Conservation (phyloP, 495 filamentous ascomycete genomes). For the Oleoguttula mirabilis region DNA sequence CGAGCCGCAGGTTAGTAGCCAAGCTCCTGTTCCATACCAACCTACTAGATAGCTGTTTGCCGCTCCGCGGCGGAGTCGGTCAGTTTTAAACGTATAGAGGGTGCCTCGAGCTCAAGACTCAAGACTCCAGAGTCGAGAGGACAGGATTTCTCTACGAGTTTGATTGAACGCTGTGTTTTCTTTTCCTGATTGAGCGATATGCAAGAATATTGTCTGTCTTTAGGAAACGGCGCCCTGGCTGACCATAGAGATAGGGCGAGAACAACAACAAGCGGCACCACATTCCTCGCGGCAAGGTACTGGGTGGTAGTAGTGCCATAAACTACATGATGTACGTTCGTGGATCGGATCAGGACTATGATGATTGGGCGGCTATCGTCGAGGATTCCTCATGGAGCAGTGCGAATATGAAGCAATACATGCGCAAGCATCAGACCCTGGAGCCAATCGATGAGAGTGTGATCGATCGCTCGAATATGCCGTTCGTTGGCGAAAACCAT, state of each 20-base stretch:
- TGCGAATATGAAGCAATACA: conserved; percentile 34
- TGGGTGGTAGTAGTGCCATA: conserved; percentile 36
- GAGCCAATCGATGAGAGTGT: conserved; percentile 13
- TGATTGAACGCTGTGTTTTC: no score
- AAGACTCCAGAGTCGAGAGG: no score
- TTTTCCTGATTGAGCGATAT: no score
- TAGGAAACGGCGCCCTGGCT: no score
- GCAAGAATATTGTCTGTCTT: no score
- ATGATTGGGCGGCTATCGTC: conserved; percentile 44
- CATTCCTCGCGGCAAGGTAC: conserved; percentile 30
- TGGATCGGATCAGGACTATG: conserved; percentile 42
- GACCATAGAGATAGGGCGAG: no score
- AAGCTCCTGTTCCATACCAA: no score
- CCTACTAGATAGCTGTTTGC: no score
- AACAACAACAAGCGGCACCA: conserved; percentile 23
- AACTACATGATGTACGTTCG: conserved; percentile 29
- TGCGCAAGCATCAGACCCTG: conserved; percentile 20
- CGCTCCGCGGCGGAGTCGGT: no score
- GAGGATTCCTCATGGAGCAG: conserved; percentile 39
- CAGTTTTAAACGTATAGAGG: no score
- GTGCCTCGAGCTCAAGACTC: no score
- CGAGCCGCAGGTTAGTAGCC: conserved; percentile 29
- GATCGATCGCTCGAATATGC: conserved; percentile 2
- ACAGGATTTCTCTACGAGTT: no score
- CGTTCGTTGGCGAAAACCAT: conserved; percentile 22